Conservation (phyloP, 1,284 basidiomycete species). For the Ceratobasidium sp. region DNA sequence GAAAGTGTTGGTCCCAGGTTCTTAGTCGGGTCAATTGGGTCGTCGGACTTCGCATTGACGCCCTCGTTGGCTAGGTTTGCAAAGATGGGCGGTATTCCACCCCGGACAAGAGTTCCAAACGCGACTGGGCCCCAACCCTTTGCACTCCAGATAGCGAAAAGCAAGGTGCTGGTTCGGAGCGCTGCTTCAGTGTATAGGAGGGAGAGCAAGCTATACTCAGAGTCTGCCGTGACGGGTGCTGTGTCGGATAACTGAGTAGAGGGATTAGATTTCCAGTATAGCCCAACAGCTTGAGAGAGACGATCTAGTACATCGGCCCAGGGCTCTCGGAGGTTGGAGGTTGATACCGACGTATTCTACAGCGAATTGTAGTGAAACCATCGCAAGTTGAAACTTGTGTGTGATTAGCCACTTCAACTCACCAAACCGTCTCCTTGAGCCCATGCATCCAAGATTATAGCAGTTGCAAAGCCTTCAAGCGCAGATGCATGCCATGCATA, state of each 20-base stretch:
- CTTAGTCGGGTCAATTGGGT: conserved; percentile 50
- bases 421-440: conserved; percentile 73
- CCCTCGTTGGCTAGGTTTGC: conserved; percentile 50
- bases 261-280: conserved; percentile 64
- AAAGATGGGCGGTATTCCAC: conserved; percentile 61
- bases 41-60: conserved; percentile 42
- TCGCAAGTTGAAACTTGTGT: conserved; percentile 36
- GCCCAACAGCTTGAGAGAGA: conserved; percentile 64
- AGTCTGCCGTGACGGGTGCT: conserved; percentile 54
- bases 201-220: conserved; percentile 64
- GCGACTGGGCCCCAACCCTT: conserved; percentile 86
- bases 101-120: conserved; percentile 73
- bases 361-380: conserved; percentile 45
- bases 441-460: conserved; percentile 82
- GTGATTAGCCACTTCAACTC: conserved; percentile 48
- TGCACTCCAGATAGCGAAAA: conserved; percentile 79
- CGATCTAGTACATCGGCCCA: conserved; percentile 74
- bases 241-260: conserved; percentile 32
- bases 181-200: conserved; percentile 70
- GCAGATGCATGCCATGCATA: conserved; percentile 84
- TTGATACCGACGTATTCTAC: conserved; percentile 54
- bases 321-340: conserved; percentile 58
- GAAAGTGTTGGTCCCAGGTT: conserved; percentile 46
- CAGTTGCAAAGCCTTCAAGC: conserved; percentile 79
- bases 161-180: conserved; percentile 68